Percentiles rank a stretch among this genome's conserved stretches.
Conservation (phyloP, 2,329 filamentous ascomycete species). For the Bipolaris gigantea region DNA sequence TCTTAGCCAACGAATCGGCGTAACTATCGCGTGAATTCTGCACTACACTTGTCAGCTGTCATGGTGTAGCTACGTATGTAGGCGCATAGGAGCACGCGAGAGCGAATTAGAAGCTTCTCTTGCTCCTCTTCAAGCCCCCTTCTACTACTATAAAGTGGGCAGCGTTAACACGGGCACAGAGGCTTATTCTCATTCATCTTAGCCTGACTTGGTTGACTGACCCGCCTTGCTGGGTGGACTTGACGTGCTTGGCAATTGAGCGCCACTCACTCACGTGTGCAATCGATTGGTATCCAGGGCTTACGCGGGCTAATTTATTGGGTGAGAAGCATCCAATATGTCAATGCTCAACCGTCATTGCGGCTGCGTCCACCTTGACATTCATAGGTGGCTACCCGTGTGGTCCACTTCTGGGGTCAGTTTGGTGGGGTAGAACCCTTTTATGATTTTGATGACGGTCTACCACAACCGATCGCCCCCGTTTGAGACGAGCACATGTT, state of each 20-base stretch:
- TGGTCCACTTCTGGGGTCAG: conserved; percentile 12
- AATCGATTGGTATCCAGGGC: conserved; percentile 11
- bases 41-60: background rate
- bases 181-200: background rate
- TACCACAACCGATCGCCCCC: conserved; percentile 14
- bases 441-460: background rate
- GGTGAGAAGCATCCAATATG: conserved; percentile 4
- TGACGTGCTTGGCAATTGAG: conserved; percentile 7
- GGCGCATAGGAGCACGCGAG: background rate
- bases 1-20: conserved; percentile 8
- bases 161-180: background rate
- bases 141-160: background rate
- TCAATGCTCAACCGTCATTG: conserved; percentile 6
- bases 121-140: conserved; percentile 3
- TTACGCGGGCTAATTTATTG: conserved; percentile 21
- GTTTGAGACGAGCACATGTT: conserved; percentile 10
- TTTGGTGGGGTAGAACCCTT: conserved; percentile 2
- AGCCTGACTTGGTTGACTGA: background rate
- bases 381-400: conserved; percentile 7
- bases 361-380: conserved; percentile 5
- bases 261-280: conserved; percentile 21
- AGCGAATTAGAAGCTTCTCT: conserved; percentile 16
- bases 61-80: background rate
- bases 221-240: background rate
- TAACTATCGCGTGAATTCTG: background rate